Conservation (phyloP, 2,329 filamentous ascomycete species). For the Alternaria dauci region DNA sequence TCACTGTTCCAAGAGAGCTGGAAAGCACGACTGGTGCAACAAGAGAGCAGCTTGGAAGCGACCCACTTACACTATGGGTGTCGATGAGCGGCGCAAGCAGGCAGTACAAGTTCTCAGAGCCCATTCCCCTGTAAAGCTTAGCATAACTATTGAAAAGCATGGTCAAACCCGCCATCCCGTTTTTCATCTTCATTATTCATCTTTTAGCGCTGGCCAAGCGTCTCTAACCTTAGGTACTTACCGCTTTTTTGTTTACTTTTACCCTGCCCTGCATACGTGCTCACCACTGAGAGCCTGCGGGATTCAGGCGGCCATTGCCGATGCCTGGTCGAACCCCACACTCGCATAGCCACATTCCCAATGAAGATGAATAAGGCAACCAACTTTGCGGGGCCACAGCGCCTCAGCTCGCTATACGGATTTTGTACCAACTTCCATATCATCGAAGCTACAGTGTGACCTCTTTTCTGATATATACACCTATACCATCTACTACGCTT, state of each 20-base stretch:
- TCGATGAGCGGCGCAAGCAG: constrained; percentile 48
- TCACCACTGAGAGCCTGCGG: background rate
- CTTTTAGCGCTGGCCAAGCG: background rate
- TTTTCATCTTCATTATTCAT: constrained; percentile 16
- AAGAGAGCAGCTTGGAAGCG: constrained; percentile 62
- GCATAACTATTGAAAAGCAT: background rate
- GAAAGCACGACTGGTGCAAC: constrained; percentile 55
- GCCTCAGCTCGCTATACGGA: background rate
- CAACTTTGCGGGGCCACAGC: background rate
- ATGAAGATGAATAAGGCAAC: constrained; percentile 9
- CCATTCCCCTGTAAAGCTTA: constrained; percentile 34
- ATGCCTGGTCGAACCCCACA: background rate
- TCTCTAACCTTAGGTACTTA: background rate
- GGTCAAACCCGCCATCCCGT: background rate
- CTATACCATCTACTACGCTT: background rate
- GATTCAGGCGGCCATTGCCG: constrained; percentile 8
- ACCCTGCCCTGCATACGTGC: background rate
- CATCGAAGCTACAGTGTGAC: background rate
- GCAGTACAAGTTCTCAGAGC: constrained; percentile 44
- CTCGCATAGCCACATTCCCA: constrained; percentile 19
- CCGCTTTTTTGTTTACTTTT: background rate
- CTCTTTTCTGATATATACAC: background rate
- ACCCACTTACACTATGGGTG: constrained; percentile 53
- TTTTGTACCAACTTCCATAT: background rate
- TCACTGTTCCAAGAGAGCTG: constrained; percentile 61